These are phyloP conservation scores for Salix dunnii DNA, from an alignment of 345 rosid genomes.

Conservation along the genomic window DNA sequence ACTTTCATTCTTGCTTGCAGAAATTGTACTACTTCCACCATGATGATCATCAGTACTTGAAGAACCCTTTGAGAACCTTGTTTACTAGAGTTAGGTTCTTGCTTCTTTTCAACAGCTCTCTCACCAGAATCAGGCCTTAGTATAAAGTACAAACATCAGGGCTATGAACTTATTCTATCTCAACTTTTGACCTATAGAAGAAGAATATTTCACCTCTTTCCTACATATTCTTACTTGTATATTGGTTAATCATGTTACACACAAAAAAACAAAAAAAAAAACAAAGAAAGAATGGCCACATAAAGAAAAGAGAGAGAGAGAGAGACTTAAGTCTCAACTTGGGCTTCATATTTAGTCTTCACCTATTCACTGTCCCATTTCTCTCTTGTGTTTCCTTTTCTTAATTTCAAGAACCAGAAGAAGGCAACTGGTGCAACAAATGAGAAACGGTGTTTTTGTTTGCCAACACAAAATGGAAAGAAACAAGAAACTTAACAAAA, in stretches of 20 bases:
- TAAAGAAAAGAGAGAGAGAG: too few species aligned
- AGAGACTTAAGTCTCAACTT: constrained; percentile 39
- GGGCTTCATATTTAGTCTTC: constrained; percentile 35
- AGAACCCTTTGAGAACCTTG: constrained; percentile 30
- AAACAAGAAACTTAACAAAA: not conserved
- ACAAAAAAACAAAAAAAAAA: too few species aligned
- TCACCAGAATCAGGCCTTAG: constrained; percentile 65
- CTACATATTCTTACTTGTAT: constrained; percentile 18
- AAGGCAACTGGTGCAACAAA: too few species aligned
- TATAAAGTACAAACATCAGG: constrained; percentile 54
- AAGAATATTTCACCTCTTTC: constrained; percentile 78
- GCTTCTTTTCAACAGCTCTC: constrained; percentile 52
- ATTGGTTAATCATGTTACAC: too few species aligned
- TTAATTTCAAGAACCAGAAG: not conserved
- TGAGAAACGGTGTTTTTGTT: too few species aligned
- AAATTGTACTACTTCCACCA: not conserved
- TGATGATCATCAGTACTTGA: not conserved
- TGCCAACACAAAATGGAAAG: too few species aligned
- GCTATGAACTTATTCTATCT: constrained; percentile 59
- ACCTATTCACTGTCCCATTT: constrained; percentile 43
- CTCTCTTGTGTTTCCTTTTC: not conserved
- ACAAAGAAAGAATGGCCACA: too few species aligned
- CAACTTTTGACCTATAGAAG: constrained; percentile 75
- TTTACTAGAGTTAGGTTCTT: constrained; percentile 53
- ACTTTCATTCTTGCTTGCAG: constrained; percentile 6